Evolutionary conservation across 768 basidiomycete genomes (phyloP).

Genomic region (Mycena venus): DNA sequence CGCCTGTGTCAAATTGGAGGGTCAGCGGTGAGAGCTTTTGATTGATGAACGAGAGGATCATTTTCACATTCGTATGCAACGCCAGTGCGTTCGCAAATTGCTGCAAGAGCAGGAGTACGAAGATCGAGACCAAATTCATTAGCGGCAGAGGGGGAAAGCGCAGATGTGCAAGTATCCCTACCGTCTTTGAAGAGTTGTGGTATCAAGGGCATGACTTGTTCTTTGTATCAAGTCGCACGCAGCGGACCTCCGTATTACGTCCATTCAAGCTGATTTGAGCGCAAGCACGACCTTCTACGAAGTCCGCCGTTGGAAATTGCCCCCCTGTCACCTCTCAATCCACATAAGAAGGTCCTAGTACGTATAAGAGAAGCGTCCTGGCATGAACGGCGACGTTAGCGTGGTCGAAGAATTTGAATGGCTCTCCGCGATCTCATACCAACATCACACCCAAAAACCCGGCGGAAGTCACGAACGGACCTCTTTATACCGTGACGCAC

Average conservation of each 20-base stretch:
- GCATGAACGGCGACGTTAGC: too few relatives aligned
- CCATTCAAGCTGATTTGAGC: background rate
- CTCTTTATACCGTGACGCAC: too few relatives aligned
- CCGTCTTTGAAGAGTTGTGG: background rate
- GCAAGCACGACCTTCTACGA: background rate
- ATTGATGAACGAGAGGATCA: background rate
- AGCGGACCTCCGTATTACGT: background rate
- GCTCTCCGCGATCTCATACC: too few relatives aligned
- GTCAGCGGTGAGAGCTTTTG: background rate
- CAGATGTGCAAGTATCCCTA: background rate
- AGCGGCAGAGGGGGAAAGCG: background rate
- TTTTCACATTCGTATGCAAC: background rate
- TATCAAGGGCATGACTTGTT: background rate
- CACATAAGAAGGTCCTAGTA: too few relatives aligned
- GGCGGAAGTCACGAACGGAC: too few relatives aligned
- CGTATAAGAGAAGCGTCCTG: too few relatives aligned
- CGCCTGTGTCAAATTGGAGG: too few relatives aligned
- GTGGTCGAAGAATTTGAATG: too few relatives aligned
- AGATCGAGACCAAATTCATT: background rate
- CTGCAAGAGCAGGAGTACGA: background rate
- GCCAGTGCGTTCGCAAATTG: background rate
- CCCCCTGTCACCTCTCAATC: background rate
- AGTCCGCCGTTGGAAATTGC: background rate
- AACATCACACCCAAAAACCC: too few relatives aligned
- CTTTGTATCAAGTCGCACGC: background rate